Percentiles rank a stretch among this genome's conserved stretches.
Conservation (phyloP, 2,329 filamentous ascomycete genomes). For the Didymella arachidicola region DNA sequence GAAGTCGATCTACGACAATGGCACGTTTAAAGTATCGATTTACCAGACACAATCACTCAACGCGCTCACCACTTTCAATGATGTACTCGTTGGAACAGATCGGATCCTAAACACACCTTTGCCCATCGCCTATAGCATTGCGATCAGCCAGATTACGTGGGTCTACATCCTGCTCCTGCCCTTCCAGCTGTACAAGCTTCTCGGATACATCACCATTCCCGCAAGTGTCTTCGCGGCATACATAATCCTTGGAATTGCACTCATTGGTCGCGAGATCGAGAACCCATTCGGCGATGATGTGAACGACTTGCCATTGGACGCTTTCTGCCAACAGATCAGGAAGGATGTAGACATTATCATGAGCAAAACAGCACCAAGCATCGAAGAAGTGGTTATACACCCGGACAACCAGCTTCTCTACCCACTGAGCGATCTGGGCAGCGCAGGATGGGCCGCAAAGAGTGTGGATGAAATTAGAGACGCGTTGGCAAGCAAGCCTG, state of each 20-base stretch:
- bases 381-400: slow-evolving; percentile 59
- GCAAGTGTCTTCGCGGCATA: slow-evolving; percentile 75
- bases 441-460: slow-evolving; percentile 45
- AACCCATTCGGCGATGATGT: slow-evolving; percentile 86
- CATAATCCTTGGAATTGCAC: slow-evolving; percentile 79
- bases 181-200: slow-evolving; percentile 73
- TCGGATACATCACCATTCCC: slow-evolving; percentile 79
- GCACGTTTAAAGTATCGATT: slow-evolving; percentile 64
- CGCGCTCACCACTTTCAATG: slow-evolving; percentile 70
- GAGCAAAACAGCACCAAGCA: slow-evolving; percentile 60
- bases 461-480: slow-evolving; percentile 52
- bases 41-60: slow-evolving; percentile 68
- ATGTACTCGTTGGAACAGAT: slow-evolving; percentile 75
- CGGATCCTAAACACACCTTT: slow-evolving; percentile 82
- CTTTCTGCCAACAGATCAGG: slow-evolving; percentile 77
- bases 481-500: slow-evolving; percentile 49
- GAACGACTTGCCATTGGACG: slow-evolving; percentile 72
- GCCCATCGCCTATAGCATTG: slow-evolving; percentile 83
- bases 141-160: slow-evolving; percentile 85
- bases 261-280: slow-evolving; percentile 82
- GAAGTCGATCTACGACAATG: slow-evolving; percentile 65
- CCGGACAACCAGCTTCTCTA: slow-evolving; percentile 62
- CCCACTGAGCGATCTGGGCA: slow-evolving; percentile 56
- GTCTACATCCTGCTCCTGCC: slow-evolving; percentile 81
- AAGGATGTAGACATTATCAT: slow-evolving; percentile 78